phyloP scores from a whole-genome alignment of 768 basidiomycete species.

The Guyanaporus albipodus region DNA sequence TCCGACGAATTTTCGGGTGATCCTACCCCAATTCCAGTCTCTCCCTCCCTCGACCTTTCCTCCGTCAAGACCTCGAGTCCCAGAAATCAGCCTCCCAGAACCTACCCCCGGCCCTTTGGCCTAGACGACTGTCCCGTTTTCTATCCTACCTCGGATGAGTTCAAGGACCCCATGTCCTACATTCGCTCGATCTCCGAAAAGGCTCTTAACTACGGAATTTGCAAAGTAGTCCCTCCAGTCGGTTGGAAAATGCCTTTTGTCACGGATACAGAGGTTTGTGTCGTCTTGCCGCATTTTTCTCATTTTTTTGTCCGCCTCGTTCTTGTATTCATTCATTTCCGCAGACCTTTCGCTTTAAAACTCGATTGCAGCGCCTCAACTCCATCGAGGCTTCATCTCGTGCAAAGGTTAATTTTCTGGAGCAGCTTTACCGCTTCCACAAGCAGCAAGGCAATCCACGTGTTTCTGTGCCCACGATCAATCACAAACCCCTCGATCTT shows the following conservation, averaged over 20 bases:
- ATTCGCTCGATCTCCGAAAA: constrained; percentile 73
- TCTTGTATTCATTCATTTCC: constrained; percentile 25
- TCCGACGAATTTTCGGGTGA: constrained; percentile 46
- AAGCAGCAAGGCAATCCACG: constrained; percentile 90
- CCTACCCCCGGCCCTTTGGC: constrained; percentile 69
- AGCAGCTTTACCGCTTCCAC: constrained; percentile 95
- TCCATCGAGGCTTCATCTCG: constrained; percentile 96
- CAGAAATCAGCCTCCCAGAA: constrained; percentile 37
- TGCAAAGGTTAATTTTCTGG: constrained; percentile 95
- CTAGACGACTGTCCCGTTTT: constrained; percentile 87
- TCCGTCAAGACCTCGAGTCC: constrained; percentile 66
- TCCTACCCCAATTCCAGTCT: constrained; percentile 57
- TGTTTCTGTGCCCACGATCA: constrained; percentile 91
- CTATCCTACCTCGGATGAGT: constrained; percentile 87
- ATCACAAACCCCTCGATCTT: constrained; percentile 88
- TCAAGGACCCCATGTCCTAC: constrained; percentile 91
- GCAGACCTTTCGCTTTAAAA: constrained; percentile 89
- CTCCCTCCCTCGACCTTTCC: constrained; percentile 60
- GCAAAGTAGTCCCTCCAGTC: constrained; percentile 91
- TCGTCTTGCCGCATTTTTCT: constrained; percentile 23
- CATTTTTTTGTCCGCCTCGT: constrained; percentile 15
- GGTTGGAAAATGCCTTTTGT: constrained; percentile 97
- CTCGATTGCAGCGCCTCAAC: constrained; percentile 89
- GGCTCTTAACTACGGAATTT: constrained; percentile 81
- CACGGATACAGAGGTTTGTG: constrained; percentile 84